These are phyloP conservation scores for Withania somnifera DNA, from an alignment of 305 asterid genomes.

Conservation along the genomic window DNA sequence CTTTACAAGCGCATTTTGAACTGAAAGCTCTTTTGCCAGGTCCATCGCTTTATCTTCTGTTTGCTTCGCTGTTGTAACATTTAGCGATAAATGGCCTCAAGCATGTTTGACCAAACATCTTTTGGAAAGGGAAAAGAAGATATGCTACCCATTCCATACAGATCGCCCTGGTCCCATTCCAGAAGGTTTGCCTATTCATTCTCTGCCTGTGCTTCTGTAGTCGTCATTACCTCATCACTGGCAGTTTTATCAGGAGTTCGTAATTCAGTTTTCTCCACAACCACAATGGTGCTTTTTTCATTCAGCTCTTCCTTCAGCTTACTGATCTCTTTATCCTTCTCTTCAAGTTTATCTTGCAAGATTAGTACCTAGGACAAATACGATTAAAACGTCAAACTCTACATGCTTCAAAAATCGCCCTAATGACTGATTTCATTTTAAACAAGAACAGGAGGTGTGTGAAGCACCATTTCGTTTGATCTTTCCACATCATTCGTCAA, in stretches of 20 bases:
- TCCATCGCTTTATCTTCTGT: neutral
- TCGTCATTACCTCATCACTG: constrained; percentile 19
- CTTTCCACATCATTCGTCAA: constrained; percentile 62
- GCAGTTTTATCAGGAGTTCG: constrained; percentile 8
- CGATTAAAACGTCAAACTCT: neutral
- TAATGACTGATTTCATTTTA: neutral
- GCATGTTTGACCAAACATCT: neutral
- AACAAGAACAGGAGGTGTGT: neutral
- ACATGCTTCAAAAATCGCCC: neutral
- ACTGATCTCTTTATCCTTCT: constrained; percentile 48
- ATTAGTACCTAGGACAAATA: constrained; percentile 41
- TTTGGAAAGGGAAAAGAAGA: neutral
- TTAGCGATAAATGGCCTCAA: neutral
- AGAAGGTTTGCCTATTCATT: neutral
- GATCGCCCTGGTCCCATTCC: neutral
- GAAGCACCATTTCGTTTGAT: constrained; percentile 80
- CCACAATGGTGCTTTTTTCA: constrained; percentile 14
- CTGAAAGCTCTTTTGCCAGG: neutral
- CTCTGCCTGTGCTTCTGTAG: constrained; percentile 25
- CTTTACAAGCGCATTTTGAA: too few relatives aligned
- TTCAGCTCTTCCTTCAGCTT: constrained; percentile 41
- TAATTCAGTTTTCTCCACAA: constrained; percentile 23
- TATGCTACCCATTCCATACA: neutral
- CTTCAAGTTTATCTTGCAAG: constrained; percentile 78
- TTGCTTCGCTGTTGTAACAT: neutral